Base-by-base conservation (phyloP, 768 basidiomycete species). In the Phlebiopsis flavidoalba region DNA sequence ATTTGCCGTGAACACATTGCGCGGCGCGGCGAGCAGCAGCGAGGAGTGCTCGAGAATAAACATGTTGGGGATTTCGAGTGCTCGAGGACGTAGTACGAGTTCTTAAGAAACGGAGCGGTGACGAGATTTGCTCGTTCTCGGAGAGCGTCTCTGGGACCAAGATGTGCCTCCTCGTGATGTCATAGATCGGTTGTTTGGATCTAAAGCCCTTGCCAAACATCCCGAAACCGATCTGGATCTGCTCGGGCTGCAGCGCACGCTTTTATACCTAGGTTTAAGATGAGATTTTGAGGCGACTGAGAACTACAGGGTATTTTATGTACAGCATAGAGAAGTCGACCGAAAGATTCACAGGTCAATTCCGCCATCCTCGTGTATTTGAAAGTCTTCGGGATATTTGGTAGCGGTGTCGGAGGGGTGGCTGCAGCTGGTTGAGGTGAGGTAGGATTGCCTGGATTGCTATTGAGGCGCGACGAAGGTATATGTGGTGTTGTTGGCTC, bases 1-100 rank as follows among this genome's bases (percentile, higher is more conserved):
- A 87, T 75, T n/a, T 1, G 85, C 84, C 12, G 80, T 74, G 56
- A 84, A 72, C 8, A 84, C 80, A 67, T 83, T 80, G 66, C 83
- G 78, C 4, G 83, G 82, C 60, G 84, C 77, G 19, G 75, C 73
- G 62, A 86, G 74, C 26, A 86, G 72, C 63, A 84, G 70, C 57
- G 75, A 76, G 17, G 84, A 83, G 45, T 85, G 72, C 53, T 77
- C 59, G 59, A 74, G 53, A 53, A 63, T 69, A 37, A 77, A 73
- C 76, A 77, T 76, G 65, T 54, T 66, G 61, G 72, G 8, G 10
- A 59, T 60, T 19, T 48, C 52, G 36, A 43, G 35, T 15, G 21
- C 19, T 19, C 6, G 58, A 50, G 12, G 26, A 50, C 21, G 62
- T 43, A 24, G 17, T 40, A 31, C 60, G 47, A 46, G 56, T 43